Base-by-base conservation (phyloP, 345 rosid species). In the Aquilaria sinensis region DNA sequence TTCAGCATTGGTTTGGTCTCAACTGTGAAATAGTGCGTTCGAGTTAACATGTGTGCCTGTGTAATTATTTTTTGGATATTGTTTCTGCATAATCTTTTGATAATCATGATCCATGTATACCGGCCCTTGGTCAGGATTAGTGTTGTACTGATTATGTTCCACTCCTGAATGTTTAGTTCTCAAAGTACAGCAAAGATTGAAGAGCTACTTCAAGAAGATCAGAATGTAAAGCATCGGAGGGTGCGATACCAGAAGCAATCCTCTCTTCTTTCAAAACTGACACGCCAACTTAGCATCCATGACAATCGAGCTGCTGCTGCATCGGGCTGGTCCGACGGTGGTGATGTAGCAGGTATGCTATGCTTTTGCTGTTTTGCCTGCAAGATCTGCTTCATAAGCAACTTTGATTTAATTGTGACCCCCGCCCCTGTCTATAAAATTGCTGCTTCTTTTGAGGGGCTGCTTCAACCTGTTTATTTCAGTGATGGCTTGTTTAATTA, bases 131-230 rank as follows among this genome's bases (percentile, higher is more conserved):
- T 5, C 8, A 37, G 43, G 43, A 37, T 37, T 37, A 9, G 43
- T 37, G 43, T 12, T 47, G 61, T 29, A 29, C 48, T 29, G 29
- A 34, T 30, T 58, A 66, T 41, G 1, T 34, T 53, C 10, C 61
- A 49, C 31, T 9, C 56, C 60, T 16, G 47, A 55, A n/a, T 29
- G 62, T 69, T 47, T 72, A 92, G 96, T 62, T 77, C 86, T 15
- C 93, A 87, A 75, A 87, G 98, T 77, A 74, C 83, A 0, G 75
- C 63, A 53, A 85, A 77, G 78, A 87, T 93, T 53, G 98, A 93
- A 75, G 82, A 91, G 69, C 76, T 93, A 73, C 91, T 93, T 53
- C 94, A 77, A 76, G 98, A 93, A 78, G 97, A 93, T 74, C 90
- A 84, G 54, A 93, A 90, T 60, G 94, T 83, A 31, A 93, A 81